A percentile compares a stretch with the other conserved stretches of the same genome.
These are phyloP conservation scores for Durio zibethinus DNA, from an alignment of 345 rosid species.

Conservation along the genomic window DNA sequence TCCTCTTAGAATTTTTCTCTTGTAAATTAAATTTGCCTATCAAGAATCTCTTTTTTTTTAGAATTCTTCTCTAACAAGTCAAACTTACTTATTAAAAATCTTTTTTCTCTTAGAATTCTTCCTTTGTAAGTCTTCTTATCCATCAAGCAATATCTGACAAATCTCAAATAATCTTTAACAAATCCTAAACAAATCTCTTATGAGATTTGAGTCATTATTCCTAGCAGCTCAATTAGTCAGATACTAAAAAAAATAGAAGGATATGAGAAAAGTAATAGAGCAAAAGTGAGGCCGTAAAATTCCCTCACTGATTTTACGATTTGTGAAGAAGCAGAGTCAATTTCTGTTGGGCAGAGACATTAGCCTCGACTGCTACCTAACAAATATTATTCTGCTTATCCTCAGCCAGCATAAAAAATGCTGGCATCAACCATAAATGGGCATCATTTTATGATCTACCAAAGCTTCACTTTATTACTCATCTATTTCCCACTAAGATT, in stretches of 20 bases:
- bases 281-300: neutral
- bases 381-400: slow-evolving; percentile 15
- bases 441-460: neutral
- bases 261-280: neutral
- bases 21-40: too few relatives aligned
- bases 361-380: slow-evolving; percentile 24
- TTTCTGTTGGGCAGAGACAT: slow-evolving; percentile 12
- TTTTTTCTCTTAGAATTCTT: too few relatives aligned
- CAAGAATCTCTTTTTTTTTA: too few relatives aligned
- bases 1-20: too few relatives aligned
- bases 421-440: slow-evolving; percentile 16
- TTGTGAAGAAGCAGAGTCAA: slow-evolving; percentile 1
- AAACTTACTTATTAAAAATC: too few relatives aligned
- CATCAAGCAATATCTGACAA: too few relatives aligned
- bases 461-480: neutral
- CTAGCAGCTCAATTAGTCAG: neutral
- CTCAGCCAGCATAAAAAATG: slow-evolving; percentile 14
- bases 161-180: too few relatives aligned
- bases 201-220: too few relatives aligned
- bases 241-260: neutral
- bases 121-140: too few relatives aligned
- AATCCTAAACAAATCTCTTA: too few relatives aligned
- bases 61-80: too few relatives aligned
- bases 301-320: neutral
- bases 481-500: slow-evolving; percentile 12